Conservation (phyloP, 768 basidiomycete genomes). For the Cyathus striatus region DNA sequence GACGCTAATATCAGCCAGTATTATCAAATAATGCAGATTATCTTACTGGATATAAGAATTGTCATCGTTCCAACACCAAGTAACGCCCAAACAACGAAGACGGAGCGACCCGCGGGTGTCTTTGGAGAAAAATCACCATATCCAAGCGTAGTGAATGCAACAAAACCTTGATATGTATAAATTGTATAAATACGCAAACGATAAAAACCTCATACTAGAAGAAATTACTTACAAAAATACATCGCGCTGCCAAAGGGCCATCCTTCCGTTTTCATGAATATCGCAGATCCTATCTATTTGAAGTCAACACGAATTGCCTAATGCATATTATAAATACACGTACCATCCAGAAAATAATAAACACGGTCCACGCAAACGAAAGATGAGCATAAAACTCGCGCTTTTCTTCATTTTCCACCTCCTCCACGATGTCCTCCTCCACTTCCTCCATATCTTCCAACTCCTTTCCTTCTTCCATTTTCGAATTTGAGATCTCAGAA, state of each 20-base stretch:
- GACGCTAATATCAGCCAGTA: neutral
- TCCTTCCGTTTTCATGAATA: constrained; percentile 64
- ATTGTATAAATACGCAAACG: neutral
- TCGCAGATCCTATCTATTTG: constrained; percentile 55
- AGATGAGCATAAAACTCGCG: constrained; percentile 57
- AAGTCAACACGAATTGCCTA: neutral
- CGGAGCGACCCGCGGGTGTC: constrained; percentile 65
- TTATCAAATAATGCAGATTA: neutral
- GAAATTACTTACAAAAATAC: constrained; percentile 60
- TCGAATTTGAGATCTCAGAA: constrained; percentile 4
- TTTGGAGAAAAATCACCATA: constrained; percentile 61
- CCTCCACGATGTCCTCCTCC: constrained; percentile 21
- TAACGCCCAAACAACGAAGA: constrained; percentile 78
- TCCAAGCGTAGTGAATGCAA: constrained; percentile 72
- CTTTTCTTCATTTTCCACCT: constrained; percentile 38
- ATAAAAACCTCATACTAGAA: too few relatives aligned
- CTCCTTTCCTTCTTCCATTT: constrained; percentile 5
- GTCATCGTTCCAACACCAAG: constrained; percentile 76
- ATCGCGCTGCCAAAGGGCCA: constrained; percentile 62
- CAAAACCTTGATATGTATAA: constrained; percentile 43
- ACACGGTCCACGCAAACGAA: constrained; percentile 49
- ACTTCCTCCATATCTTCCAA: constrained; percentile 14
- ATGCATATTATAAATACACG: constrained; percentile 8
- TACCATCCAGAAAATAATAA: constrained; percentile 78
- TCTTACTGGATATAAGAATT: constrained; percentile 63